Evolutionary conservation across 305 asterid genomes (phyloP).

Genomic region (Rubia peregrina): DNA sequence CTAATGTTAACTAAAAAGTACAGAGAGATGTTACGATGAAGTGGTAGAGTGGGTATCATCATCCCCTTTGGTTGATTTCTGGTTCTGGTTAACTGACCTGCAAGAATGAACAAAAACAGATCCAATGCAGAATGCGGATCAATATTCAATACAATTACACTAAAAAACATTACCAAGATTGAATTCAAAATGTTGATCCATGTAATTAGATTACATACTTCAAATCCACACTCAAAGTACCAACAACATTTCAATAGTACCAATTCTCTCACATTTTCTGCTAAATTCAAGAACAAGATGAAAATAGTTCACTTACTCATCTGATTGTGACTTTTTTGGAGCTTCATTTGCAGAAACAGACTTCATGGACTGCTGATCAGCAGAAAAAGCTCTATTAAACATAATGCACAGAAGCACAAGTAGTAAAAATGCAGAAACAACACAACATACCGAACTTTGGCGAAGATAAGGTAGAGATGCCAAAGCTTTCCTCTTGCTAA

Average conservation of each 20-base stretch:
- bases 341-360: constrained; percentile 33
- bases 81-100: constrained; percentile 40
- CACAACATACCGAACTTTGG: constrained; percentile 37
- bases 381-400: neutral
- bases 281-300: neutral
- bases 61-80: constrained; percentile 40
- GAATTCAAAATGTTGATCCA: neutral
- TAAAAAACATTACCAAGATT: neutral
- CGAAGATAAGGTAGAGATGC: constrained; percentile 31
- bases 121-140: neutral
- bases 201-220: neutral
- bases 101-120: constrained; percentile 14
- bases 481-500: constrained; percentile 28
- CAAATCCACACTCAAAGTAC: neutral
- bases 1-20: neutral
- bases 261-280: neutral
- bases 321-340: constrained; percentile 24
- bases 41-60: constrained; percentile 64
- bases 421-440: constrained; percentile 3
- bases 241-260: neutral
- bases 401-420: neutral
- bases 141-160: neutral
- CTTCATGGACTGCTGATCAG: constrained; percentile 34
- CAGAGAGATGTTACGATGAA: constrained; percentile 46
- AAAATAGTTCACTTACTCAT: constrained; percentile 37